Base-by-base conservation (phyloP, 129 eudicot species). In the Arctium minus region DNA sequence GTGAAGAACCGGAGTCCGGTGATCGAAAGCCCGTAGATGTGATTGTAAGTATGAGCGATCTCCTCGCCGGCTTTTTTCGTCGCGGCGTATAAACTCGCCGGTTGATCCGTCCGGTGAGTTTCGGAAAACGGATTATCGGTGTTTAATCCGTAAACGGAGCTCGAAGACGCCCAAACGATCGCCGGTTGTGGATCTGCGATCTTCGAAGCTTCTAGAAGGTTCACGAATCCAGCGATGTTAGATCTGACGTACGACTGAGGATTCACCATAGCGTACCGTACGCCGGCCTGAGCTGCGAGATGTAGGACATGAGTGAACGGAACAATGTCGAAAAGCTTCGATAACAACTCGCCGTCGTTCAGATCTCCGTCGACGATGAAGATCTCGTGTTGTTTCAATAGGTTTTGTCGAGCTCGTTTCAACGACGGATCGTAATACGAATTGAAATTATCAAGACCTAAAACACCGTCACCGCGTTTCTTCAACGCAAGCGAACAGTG, bases 21-120 rank as follows among this genome's bases (percentile, higher is more conserved):
- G 7, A 92, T 85, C 32, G 94, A 74, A 39, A 92, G 88, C 1
- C 97, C 97, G 83, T 92, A 92, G 15, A 92, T 92, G 76, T 92
- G 94, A 42, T 92, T 90, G 70, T 92, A 92, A 0, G 92, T 88
- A 67, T 92, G 97, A 33, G 97, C 94, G 12, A 92, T 92, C 33
- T 90, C 97, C 50, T 92, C 97, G 1, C 97, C 97, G 10, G 97
- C 94, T 64, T 92, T 92, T 15, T 92, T 92, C 0, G 97, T 92
- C 36, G 97, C 97, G 67, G 97, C 97, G 84, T 92, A 92, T 0
- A 92, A 88, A 27, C 92, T 88, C 4, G 97, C 97, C 67, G 97
- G 97, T 32, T 83, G 85, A 31, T 92, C 97, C 4, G 97, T 92
- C 30, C 92, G 91, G 78, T 92, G 84, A 4, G 84, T 36, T 46